Evolutionary conservation across 2,329 filamentous ascomycete species (phyloP).

Genomic region (Fusarium sp.): DNA sequence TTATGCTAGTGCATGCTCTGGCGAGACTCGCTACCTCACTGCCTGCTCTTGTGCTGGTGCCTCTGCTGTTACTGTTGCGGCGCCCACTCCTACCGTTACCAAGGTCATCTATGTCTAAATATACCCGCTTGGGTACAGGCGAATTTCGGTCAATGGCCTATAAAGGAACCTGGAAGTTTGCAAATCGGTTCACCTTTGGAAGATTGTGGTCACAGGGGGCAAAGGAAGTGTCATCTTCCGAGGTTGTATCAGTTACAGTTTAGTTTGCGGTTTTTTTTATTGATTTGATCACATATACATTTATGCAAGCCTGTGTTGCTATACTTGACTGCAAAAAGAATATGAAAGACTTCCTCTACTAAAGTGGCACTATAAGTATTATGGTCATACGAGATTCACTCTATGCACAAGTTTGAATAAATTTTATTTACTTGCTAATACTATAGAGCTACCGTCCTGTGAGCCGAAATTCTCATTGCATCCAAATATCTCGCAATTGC

Average conservation of each 20-base stretch:
- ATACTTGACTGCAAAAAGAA: no score
- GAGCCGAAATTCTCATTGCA: no score
- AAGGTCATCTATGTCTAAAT: constrained; percentile 27
- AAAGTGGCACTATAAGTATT: no score
- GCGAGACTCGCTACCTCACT: constrained; percentile 38
- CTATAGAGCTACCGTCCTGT: no score
- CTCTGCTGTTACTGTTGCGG: constrained; percentile 32
- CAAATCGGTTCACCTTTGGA: background rate
- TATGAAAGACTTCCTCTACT: no score
- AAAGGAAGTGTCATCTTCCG: background rate
- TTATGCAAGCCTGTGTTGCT: no score
- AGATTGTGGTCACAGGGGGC: background rate
- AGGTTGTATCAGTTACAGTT: background rate
- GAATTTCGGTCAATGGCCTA: background rate
- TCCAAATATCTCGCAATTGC: no score
- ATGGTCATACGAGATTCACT: fast-evolving
- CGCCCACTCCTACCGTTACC: constrained; percentile 38
- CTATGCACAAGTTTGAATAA: no score
- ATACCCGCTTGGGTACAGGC: no score
- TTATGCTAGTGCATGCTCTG: constrained; percentile 44
- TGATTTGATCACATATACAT: no score
- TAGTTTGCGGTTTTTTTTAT: no score
- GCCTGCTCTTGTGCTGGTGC: constrained; percentile 41
- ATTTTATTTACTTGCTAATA: no score
- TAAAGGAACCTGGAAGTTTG: background rate